A percentile compares a stretch with the other conserved stretches of the same genome.
These are phyloP conservation scores for Curvularia eragrostidis DNA, from an alignment of 2,329 filamentous ascomycete species.

Conservation along the genomic window DNA sequence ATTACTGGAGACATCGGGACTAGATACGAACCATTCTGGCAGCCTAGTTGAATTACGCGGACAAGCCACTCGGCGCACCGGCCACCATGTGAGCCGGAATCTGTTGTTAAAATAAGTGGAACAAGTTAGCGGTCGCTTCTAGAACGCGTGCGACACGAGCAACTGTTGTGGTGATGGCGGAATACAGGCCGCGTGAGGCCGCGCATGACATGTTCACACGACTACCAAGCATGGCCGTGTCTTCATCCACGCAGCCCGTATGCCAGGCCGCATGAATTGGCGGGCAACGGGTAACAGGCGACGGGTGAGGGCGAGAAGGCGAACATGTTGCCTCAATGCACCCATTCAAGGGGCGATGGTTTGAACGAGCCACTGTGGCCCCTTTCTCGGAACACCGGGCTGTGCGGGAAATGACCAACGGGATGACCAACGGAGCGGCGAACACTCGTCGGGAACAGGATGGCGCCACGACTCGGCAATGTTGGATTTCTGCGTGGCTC, in stretches of 20 bases:
- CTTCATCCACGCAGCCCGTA: background rate
- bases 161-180: conserved; percentile 1
- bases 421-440: conserved; percentile 9
- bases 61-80: conserved; percentile 24
- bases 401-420: conserved; percentile 18
- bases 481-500: background rate
- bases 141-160: conserved; percentile 14
- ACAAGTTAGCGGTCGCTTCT: conserved; percentile 27
- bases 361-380: conserved; percentile 12
- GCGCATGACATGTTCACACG: conserved; percentile 1
- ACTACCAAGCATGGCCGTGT: background rate
- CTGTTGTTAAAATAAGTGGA: conserved; percentile 20
- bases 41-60: conserved; percentile 15
- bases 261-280: background rate
- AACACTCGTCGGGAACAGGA: background rate
- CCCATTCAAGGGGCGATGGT: conserved; percentile 1
- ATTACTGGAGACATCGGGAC: conserved; percentile 16
- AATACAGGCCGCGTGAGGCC: conserved; percentile 2
- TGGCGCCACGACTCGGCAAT: conserved; percentile 1
- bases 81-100: conserved; percentile 26
- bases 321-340: background rate
- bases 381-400: conserved; percentile 16
- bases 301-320: background rate
- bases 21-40: conserved; percentile 13
- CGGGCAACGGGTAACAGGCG: background rate